phyloP scores from a whole-genome alignment of 2,329 filamentous ascomycete genomes.

The Fusarium praegraminearum region DNA sequence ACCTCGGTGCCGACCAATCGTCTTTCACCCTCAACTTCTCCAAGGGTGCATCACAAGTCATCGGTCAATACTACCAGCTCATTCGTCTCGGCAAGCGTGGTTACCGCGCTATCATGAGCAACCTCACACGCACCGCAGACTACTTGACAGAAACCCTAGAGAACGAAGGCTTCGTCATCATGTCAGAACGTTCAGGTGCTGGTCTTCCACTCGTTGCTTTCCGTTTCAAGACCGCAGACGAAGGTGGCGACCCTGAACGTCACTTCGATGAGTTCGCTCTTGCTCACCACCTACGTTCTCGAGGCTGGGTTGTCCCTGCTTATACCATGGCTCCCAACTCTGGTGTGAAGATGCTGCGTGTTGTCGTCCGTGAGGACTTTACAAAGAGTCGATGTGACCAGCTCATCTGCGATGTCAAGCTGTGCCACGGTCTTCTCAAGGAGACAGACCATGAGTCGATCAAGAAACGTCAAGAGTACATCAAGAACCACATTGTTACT shows the following conservation, averaged over 20 bases:
- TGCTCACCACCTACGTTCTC: slow-evolving; percentile 86
- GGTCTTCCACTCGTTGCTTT: slow-evolving; percentile 93
- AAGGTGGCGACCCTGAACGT: slow-evolving; percentile 62
- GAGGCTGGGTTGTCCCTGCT: slow-evolving; percentile 93
- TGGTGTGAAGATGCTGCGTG: slow-evolving; percentile 87
- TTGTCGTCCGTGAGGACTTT: slow-evolving; percentile 95
- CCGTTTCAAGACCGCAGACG: slow-evolving; percentile 72
- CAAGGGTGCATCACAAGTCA: slow-evolving; percentile 93
- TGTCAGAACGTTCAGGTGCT: slow-evolving; percentile 81
- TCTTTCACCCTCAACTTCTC: slow-evolving; percentile 98
- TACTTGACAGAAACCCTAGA: slow-evolving; percentile 82
- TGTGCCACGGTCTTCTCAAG: slow-evolving; percentile 77
- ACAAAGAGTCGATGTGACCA: slow-evolving; percentile 83
- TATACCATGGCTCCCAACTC: slow-evolving; percentile 97
- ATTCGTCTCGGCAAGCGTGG: slow-evolving; percentile 94
- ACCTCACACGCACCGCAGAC: slow-evolving; percentile 89
- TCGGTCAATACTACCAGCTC: slow-evolving; percentile 97
- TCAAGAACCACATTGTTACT: slow-evolving; percentile 67
- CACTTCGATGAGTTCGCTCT: slow-evolving; percentile 80
- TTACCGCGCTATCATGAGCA: slow-evolving; percentile 93
- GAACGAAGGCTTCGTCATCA: slow-evolving; percentile 84
- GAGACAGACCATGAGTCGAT: slow-evolving; percentile 80
- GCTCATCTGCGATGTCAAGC: slow-evolving; percentile 81
- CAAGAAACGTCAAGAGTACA: slow-evolving; percentile 75
- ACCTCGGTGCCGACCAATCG: slow-evolving; percentile 93